phyloP scores from a whole-genome alignment of 148 eudicot species.

The Hydrangea macrophylla region DNA sequence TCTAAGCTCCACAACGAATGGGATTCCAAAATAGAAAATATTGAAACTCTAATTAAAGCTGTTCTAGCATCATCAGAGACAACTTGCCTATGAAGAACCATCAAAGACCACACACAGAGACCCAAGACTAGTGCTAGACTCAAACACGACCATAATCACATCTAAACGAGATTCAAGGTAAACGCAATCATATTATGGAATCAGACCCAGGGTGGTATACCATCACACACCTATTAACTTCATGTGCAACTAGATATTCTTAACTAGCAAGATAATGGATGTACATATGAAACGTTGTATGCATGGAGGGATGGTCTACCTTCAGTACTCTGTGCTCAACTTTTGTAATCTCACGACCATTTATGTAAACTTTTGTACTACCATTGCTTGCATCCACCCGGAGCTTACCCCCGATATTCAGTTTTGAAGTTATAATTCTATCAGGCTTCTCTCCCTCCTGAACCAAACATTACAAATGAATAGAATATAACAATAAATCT shows the following conservation, averaged over 20 bases:
- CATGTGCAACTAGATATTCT: background rate
- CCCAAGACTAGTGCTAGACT: too few species aligned
- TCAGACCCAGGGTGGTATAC: too few species aligned
- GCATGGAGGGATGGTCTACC: conserved; percentile 16
- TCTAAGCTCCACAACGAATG: too few species aligned
- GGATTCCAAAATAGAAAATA: too few species aligned
- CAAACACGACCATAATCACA: too few species aligned
- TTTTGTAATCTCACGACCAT: conserved; percentile 49
- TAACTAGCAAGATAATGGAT: background rate
- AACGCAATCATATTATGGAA: too few species aligned
- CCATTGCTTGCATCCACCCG: conserved; percentile 41
- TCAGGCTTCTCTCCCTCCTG: conserved; percentile 52
- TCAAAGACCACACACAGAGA: too few species aligned
- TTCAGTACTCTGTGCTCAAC: conserved; percentile 33
- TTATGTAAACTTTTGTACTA: conserved; percentile 33
- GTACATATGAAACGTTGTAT: background rate
- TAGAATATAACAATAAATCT: background rate
- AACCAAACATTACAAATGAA: conserved; percentile 4
- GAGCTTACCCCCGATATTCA: conserved; percentile 40
- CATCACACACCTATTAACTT: background rate
- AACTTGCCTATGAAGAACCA: too few species aligned
- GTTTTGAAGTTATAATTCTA: conserved; percentile 31
- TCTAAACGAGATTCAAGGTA: too few species aligned
- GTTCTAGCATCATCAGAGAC: too few species aligned
- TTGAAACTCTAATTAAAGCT: too few species aligned